These are phyloP conservation scores for Colletotrichum magnum DNA, from an alignment of 2,329 filamentous ascomycete genomes.

Conservation along the genomic window DNA sequence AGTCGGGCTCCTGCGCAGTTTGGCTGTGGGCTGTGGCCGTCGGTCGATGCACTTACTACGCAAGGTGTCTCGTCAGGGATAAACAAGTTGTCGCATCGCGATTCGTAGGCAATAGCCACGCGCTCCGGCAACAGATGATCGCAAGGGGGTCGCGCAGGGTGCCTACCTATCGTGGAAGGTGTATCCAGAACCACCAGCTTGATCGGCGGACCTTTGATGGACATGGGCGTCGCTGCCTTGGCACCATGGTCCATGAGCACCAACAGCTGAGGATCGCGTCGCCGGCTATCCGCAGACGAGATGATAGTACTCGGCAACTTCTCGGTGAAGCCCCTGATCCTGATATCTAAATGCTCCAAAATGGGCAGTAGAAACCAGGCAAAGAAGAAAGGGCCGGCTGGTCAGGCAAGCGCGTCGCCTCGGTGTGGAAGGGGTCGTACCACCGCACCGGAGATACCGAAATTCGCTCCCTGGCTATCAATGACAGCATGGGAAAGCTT, in stretches of 20 bases:
- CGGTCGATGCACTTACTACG: not conserved
- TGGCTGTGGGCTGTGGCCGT: not conserved
- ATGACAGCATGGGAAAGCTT: conserved; percentile 8
- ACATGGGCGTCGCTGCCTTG: conserved; percentile 14
- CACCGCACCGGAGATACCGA: conserved; percentile 26
- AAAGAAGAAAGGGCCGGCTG: conserved; percentile 7
- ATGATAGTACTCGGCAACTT: no score
- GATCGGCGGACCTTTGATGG: conserved; percentile 29
- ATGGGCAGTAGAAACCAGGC: conserved; percentile 9
- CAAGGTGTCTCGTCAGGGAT: not conserved
- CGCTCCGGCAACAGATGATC: conserved; percentile 12
- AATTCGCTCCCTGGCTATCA: not conserved
- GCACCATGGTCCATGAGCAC: not conserved
- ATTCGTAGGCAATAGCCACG: conserved; percentile 8
- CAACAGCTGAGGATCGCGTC: not conserved
- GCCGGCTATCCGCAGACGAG: no score
- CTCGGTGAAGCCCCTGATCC: no score
- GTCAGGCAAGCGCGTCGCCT: conserved; percentile 9
- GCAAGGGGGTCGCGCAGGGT: conserved; percentile 24
- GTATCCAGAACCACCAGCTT: conserved; percentile 18
- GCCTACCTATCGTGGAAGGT: conserved; percentile 36
- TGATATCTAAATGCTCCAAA: not conserved
- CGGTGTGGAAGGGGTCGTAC: conserved; percentile 4
- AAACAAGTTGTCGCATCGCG: conserved; percentile 7
- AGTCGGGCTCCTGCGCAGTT: conserved; percentile 15